phyloP scores from a whole-genome alignment of 2,329 filamentous ascomycete genomes.

The Cordyceps javanica region DNA sequence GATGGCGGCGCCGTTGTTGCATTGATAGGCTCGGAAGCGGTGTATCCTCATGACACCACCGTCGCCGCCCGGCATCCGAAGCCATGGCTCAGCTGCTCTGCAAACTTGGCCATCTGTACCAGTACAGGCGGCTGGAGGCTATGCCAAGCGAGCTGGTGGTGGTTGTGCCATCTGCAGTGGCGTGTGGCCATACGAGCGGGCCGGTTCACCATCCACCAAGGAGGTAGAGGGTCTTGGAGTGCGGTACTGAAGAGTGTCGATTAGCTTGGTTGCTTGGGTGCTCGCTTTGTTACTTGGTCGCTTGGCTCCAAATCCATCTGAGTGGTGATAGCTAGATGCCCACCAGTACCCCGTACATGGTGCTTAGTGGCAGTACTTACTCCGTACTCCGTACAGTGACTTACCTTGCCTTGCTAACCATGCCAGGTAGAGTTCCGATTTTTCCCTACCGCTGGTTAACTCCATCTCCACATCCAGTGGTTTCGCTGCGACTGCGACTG shows the following conservation, averaged over 20 bases:
- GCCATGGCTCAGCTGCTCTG: not conserved
- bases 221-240: too few relatives aligned
- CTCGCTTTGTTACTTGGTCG: not conserved
- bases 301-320: too few relatives aligned
- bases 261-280: not conserved
- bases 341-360: too few relatives aligned
- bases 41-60: slow-evolving; percentile 1
- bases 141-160: not conserved
- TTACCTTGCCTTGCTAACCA: too few relatives aligned
- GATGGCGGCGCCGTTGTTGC: too few relatives aligned
- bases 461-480: not conserved
- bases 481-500: not conserved
- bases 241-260: not conserved
- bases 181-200: slow-evolving; percentile 1
- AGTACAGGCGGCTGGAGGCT: not conserved
- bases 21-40: not conserved
- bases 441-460: not conserved
- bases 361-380: too few relatives aligned
- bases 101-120: not conserved
- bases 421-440: not conserved
- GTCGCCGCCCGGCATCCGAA: not conserved
- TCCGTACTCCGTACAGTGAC: too few relatives aligned
- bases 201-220: not conserved
- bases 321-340: too few relatives aligned
- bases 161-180: not conserved